A percentile compares a stretch with the other conserved stretches of the same genome.
These are phyloP conservation scores for Phytophthora sojae DNA, from an alignment of 352 stramenopile genomes.

Conservation along the genomic window DNA sequence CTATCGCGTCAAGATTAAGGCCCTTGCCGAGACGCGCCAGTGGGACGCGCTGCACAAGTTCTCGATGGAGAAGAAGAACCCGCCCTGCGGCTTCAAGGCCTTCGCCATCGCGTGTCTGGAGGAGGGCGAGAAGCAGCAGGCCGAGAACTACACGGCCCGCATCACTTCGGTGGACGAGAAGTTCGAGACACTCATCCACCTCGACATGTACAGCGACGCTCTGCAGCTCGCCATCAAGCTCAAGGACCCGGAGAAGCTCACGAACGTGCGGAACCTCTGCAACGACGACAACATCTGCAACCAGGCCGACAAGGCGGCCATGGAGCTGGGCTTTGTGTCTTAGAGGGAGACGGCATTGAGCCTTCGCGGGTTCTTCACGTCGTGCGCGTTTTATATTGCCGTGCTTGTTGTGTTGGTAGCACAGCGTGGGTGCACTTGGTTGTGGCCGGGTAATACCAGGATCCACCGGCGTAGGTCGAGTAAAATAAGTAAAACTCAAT, in stretches of 20 bases:
- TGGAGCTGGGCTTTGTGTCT: conserved; percentile 84
- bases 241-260: conserved; percentile 89
- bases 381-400: conserved; percentile 23
- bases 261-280: conserved; percentile 82
- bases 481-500: not conserved
- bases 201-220: conserved; percentile 86
- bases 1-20: conserved; percentile 92
- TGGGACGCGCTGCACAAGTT: conserved; percentile 91
- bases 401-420: conserved; percentile 27
- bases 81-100: conserved; percentile 85
- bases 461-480: not conserved
- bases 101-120: conserved; percentile 84
- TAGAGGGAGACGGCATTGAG: conserved; percentile 25
- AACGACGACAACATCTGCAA: conserved; percentile 78
- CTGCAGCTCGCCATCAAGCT: conserved; percentile 86
- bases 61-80: conserved; percentile 87
- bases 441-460: not conserved
- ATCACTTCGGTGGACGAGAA: conserved; percentile 88
- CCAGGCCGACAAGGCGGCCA: conserved; percentile 81
- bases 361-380: not conserved
- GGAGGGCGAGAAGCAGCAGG: conserved; percentile 81
- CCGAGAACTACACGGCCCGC: conserved; percentile 82
- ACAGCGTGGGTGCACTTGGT: conserved; percentile 1
- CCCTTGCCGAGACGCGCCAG: conserved; percentile 82
- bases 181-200: conserved; percentile 88